Evolutionary conservation across 2,329 filamentous ascomycete genomes (phyloP).

Genomic region (Aspergillus flavus): DNA sequence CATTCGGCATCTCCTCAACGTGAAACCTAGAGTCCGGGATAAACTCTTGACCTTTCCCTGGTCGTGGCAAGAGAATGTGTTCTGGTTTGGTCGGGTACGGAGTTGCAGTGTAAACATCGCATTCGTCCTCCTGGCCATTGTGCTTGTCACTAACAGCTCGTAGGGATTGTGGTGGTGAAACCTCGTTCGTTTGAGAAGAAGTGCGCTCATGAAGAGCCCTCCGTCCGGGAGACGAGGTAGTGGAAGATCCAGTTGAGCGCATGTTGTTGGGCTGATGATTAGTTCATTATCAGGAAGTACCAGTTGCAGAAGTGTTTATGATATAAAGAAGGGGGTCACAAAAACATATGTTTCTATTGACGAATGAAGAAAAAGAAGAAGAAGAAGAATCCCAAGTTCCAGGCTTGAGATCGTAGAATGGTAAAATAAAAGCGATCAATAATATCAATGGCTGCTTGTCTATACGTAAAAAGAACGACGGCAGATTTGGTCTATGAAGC

Average conservation of each 20-base stretch:
- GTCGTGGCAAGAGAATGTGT: slow-evolving; percentile 47
- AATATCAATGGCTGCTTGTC: not conserved
- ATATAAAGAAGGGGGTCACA: slow-evolving; percentile 9
- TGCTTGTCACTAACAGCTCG: slow-evolving; percentile 38
- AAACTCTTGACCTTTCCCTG: slow-evolving; percentile 41
- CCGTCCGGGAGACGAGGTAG: slow-evolving; percentile 39
- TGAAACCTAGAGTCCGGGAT: slow-evolving; percentile 34
- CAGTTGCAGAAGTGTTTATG: slow-evolving; percentile 11
- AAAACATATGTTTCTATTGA: slow-evolving; percentile 4
- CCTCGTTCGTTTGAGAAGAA: slow-evolving; percentile 49
- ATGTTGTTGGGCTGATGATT: slow-evolving; percentile 33
- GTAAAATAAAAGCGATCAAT: slow-evolving; percentile 5
- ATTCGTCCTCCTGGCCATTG: slow-evolving; percentile 35
- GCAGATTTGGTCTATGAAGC: slow-evolving; percentile 12
- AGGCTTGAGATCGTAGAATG: not conserved
- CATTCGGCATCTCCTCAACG: slow-evolving; percentile 33
- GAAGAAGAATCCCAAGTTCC: slow-evolving; percentile 10
- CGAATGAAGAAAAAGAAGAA: slow-evolving; percentile 5
- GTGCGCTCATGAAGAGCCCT: slow-evolving; percentile 50
- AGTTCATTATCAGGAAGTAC: slow-evolving; percentile 33
- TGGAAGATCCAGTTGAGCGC: slow-evolving; percentile 33
- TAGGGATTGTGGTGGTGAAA: slow-evolving; percentile 39
- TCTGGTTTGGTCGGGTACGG: slow-evolving; percentile 53
- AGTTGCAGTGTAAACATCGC: slow-evolving; percentile 43
- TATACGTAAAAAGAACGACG: not conserved